Conservation (phyloP, 1,284 basidiomycete species). For the Vanrija pseudolonga region DNA sequence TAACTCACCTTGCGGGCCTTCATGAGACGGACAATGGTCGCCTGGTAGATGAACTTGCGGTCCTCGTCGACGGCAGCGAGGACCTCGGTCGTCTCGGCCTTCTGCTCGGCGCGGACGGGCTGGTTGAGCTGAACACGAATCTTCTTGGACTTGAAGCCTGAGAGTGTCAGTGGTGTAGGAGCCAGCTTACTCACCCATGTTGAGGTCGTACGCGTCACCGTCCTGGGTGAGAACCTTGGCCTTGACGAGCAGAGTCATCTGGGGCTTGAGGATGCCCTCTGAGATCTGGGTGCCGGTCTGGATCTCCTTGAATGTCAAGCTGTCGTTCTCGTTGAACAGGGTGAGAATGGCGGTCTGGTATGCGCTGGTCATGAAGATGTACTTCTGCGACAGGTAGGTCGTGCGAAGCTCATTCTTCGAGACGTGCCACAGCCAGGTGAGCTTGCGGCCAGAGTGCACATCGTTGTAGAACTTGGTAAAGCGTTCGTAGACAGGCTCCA, state of each 20-base stretch:
- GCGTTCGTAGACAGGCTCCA: slow-evolving; percentile 80
- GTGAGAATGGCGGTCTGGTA: slow-evolving; percentile 93
- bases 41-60: slow-evolving; percentile 94
- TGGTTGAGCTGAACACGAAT: slow-evolving; percentile 76
- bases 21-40: slow-evolving; percentile 97
- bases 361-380: slow-evolving; percentile 89
- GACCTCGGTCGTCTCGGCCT: slow-evolving; percentile 85
- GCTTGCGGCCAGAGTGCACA: slow-evolving; percentile 71
- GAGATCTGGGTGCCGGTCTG: slow-evolving; percentile 76
- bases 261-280: slow-evolving; percentile 78
- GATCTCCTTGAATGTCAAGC: slow-evolving; percentile 75
- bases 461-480: slow-evolving; percentile 92
- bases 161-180: neutral
- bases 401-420: slow-evolving; percentile 94
- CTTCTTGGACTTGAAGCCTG: slow-evolving; percentile 96
- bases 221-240: slow-evolving; percentile 81
- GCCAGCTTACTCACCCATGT: slow-evolving; percentile 62
- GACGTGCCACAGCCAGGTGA: slow-evolving; percentile 98
- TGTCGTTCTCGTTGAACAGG: slow-evolving; percentile 90
- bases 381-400: slow-evolving; percentile 88
- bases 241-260: slow-evolving; percentile 79
- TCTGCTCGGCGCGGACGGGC: slow-evolving; percentile 91
- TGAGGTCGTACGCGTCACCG: slow-evolving; percentile 79
- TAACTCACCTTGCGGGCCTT: slow-evolving; percentile 71
- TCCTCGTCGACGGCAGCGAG: slow-evolving; percentile 97